Evolutionary conservation across 1,139 yeast genomes (phyloP).

Genomic region (Groenewaldozyma sp.): DNA sequence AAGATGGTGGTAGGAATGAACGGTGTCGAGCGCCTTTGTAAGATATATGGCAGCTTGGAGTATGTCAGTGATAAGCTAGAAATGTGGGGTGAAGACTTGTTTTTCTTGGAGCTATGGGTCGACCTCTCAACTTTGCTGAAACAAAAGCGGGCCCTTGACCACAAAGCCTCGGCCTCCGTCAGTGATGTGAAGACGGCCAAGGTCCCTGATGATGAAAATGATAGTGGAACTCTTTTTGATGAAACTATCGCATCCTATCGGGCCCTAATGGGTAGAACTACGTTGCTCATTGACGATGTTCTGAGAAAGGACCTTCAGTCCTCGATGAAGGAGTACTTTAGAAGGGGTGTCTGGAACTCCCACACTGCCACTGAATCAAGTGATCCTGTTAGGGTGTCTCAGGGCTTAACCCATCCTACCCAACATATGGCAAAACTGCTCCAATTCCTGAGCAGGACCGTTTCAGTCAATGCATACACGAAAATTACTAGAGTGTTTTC

Average conservation of each 20-base stretch:
- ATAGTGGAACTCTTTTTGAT: conserved; percentile 45
- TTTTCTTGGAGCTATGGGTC: conserved; percentile 56
- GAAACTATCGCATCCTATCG: conserved; percentile 42
- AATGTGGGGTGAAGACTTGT: conserved; percentile 56
- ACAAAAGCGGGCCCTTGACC: conserved; percentile 12
- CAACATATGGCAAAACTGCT: conserved; percentile 33
- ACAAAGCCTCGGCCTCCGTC: conserved; percentile 5
- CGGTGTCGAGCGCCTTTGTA: conserved; percentile 47
- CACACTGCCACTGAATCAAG: conserved; percentile 14
- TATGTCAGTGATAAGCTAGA: conserved; percentile 45
- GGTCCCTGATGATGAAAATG: conserved; percentile 23
- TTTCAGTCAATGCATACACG: conserved; percentile 22
- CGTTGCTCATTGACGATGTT: conserved; percentile 36
- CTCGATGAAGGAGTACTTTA: conserved; percentile 45
- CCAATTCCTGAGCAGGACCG: conserved; percentile 30
- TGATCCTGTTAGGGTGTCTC: conserved; percentile 16
- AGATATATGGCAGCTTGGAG: conserved; percentile 52
- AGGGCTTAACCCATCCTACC: conserved; percentile 33
- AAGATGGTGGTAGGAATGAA: conserved; percentile 37
- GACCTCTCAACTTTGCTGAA: conserved; percentile 21
- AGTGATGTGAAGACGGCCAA: conserved; percentile 9
- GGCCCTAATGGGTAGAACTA: conserved; percentile 33
- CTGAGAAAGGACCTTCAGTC: conserved; percentile 44
- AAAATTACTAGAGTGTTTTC: conserved; percentile 33
- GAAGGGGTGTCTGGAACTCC: conserved; percentile 23